Conservation (phyloP, 1,139 yeast genomes). For the Scheffersomyces insectosa region DNA sequence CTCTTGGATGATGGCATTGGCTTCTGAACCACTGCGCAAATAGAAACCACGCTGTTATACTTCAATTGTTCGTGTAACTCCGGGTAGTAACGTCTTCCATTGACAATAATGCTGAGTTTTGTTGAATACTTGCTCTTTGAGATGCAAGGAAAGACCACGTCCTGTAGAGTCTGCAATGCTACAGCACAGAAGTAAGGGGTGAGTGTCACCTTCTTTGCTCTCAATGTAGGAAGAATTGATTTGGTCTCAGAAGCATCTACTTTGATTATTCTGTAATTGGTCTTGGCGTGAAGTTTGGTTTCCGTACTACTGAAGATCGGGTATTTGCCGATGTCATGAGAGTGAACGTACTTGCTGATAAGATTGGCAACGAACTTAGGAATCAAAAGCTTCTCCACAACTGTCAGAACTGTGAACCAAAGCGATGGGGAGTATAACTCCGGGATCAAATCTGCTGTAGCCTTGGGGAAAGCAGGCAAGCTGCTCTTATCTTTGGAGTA, state of each 20-base stretch:
- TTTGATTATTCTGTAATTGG: constrained; percentile 16
- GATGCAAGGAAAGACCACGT: constrained; percentile 18
- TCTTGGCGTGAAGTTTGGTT: constrained; percentile 7
- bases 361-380: constrained; percentile 10
- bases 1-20: constrained; percentile 3
- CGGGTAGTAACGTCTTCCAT: constrained; percentile 29
- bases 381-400: constrained; percentile 3
- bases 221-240: constrained; percentile 13
- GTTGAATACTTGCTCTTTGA: constrained; percentile 11
- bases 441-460: constrained; percentile 4
- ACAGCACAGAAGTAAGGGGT: constrained; percentile 26
- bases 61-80: constrained; percentile 10
- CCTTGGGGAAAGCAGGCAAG: constrained; percentile 3
- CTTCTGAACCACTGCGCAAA: constrained; percentile 3
- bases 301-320: constrained; percentile 18
- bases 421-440: constrained; percentile 13
- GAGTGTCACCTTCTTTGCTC: constrained; percentile 20
- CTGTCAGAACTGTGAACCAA: constrained; percentile 5
- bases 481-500: constrained; percentile 5
- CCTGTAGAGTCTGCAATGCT: constrained; percentile 20
- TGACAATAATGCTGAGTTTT: constrained; percentile 16
- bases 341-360: background rate
- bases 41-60: constrained; percentile 21
- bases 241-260: constrained; percentile 11
- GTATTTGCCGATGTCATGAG: constrained; percentile 13